phyloP scores from a whole-genome alignment of 2,329 filamentous ascomycete species.

The Fusarium sarcochroum region DNA sequence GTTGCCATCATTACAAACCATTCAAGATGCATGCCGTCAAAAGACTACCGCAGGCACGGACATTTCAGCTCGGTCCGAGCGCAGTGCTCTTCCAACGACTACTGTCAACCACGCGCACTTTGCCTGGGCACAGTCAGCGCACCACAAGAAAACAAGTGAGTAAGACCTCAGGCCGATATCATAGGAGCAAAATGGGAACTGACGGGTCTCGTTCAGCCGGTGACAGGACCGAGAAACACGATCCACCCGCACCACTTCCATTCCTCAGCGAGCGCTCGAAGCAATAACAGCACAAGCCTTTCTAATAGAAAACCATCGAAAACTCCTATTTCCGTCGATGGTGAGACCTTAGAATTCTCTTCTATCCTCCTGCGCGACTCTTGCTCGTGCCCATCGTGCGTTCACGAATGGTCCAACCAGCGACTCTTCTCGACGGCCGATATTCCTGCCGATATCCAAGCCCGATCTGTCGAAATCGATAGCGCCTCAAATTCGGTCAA shows the following conservation, averaged over 20 bases:
- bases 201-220: background rate
- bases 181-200: background rate
- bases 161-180: background rate
- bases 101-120: background rate
- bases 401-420: background rate
- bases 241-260: background rate
- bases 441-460: background rate
- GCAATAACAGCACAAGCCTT: background rate
- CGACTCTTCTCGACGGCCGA: background rate
- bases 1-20: background rate
- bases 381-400: background rate
- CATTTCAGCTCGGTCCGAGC: background rate
- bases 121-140: background rate
- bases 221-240: background rate
- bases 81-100: background rate
- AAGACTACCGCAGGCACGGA: background rate
- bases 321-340: background rate
- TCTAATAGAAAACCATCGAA: background rate
- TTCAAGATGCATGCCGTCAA: background rate
- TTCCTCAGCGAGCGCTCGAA: background rate
- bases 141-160: background rate
- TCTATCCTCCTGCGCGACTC: background rate
- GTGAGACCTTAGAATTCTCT: background rate
- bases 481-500: background rate
- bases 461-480: background rate